Conservation (phyloP, 257 asterid genomes). For the Eustoma russellianum region DNA sequence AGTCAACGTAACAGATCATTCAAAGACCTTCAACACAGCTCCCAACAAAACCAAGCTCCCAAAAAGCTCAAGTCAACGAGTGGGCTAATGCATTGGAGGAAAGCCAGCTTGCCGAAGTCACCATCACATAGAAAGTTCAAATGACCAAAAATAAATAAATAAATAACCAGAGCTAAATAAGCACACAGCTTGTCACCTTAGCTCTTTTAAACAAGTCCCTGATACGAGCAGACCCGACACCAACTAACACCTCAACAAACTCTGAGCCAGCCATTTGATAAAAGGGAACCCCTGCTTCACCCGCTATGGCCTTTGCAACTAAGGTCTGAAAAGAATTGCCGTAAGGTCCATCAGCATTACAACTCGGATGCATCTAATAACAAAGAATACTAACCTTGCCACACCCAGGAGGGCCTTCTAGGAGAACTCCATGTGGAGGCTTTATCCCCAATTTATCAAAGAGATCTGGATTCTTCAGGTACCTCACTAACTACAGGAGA, state of each 20-base stretch:
- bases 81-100: background rate
- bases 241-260: conserved; percentile 93
- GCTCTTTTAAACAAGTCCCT: conserved; percentile 98
- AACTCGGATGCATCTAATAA: background rate
- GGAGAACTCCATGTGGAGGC: conserved; percentile 99
- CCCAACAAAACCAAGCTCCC: background rate
- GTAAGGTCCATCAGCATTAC: background rate
- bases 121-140: background rate
- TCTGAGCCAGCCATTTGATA: conserved; percentile 99
- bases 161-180: background rate
- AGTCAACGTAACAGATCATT: background rate
- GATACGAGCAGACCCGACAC: conserved; percentile 98
- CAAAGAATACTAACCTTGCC: conserved; percentile 73
- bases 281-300: conserved; percentile 99
- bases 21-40: background rate
- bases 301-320: conserved; percentile 98
- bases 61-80: too few species aligned
- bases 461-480: conserved; percentile 92
- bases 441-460: conserved; percentile 96
- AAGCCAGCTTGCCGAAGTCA: background rate
- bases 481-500: conserved; percentile 68
- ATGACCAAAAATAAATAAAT: background rate
- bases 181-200: conserved; percentile 41
- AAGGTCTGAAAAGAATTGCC: conserved; percentile 49
- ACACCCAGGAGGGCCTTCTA: conserved; percentile 99